Evolutionary conservation across 2,329 filamentous ascomycete genomes (phyloP).

Genomic region (Apiospora sp.): DNA sequence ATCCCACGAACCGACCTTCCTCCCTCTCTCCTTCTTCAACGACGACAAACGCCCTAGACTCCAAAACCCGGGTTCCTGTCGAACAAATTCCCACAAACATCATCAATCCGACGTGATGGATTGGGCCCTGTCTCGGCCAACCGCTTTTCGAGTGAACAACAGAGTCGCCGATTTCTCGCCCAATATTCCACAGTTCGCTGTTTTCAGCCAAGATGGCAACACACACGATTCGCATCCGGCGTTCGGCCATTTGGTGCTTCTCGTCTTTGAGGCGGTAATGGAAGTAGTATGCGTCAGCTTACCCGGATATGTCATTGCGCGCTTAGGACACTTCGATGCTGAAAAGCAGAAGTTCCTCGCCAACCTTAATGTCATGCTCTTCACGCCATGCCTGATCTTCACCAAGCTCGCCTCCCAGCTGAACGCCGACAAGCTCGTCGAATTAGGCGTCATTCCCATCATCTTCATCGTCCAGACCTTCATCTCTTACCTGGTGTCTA

Average conservation of each 20-base stretch:
- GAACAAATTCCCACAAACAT: neutral
- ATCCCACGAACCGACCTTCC: neutral
- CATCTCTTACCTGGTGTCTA: conserved; percentile 83
- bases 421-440: conserved; percentile 86
- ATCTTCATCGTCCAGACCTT: conserved; percentile 91
- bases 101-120: conserved; percentile 34
- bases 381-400: conserved; percentile 97
- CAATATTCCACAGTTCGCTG: conserved; percentile 48
- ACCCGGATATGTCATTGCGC: conserved; percentile 91
- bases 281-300: conserved; percentile 95
- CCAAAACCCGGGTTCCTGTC: neutral
- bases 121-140: conserved; percentile 47
- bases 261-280: conserved; percentile 92
- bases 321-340: conserved; percentile 91
- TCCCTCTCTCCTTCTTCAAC: neutral
- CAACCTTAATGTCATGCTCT: conserved; percentile 94
- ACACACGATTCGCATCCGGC: conserved; percentile 66
- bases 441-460: conserved; percentile 91
- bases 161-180: conserved; percentile 31
- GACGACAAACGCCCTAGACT: neutral
- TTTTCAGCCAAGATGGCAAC: conserved; percentile 43
- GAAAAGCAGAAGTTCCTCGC: conserved; percentile 97
- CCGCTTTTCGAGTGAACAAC: conserved; percentile 52
- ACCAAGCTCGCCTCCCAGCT: conserved; percentile 96
- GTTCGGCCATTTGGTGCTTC: conserved; percentile 74